Evolutionary conservation across 495 filamentous ascomycete genomes (phyloP), one percentile per base, ranked within the genome.

Genomic region (Aspergillus homomorphus): DNA sequence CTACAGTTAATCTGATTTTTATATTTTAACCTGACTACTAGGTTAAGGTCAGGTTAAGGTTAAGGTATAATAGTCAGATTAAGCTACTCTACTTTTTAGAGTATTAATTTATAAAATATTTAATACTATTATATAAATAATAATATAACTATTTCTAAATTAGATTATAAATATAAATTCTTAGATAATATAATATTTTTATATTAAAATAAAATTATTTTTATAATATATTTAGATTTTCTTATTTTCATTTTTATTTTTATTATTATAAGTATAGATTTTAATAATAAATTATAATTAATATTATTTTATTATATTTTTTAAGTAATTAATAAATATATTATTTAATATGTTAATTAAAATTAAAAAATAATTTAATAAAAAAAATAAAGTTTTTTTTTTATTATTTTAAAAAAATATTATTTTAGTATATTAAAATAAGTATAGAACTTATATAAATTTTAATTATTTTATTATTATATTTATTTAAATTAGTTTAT

Each of bases 121-220:
- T 43, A 9, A n/a, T n/a, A n/a, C n/a, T n/a, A n/a, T n/a, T n/a
- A n/a, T n/a, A n/a, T n/a, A n/a, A n/a, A n/a, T n/a, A n/a, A n/a
- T n/a, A n/a, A n/a, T n/a, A n/a, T n/a, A n/a, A n/a, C n/a, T n/a
- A n/a, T n/a, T n/a, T n/a, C n/a, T n/a, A n/a, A n/a, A n/a, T n/a
- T n/a, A n/a, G n/a, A n/a, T n/a, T n/a, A n/a, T n/a, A n/a, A n/a
- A n/a, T 12, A 8, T 12, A 41, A 41, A 41, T 41, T 15, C 15
- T 41, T n/a, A n/a, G 15, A 41, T 41, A 41, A 41, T 41, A 41
- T 41, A 41, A 45, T 45, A 45, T 45, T 45, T n/a, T 45, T 6
- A 45, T 45, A 45, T 45, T 45, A 7, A 45, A 45, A 45, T 45
- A 45, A 45, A 45, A 45, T 45, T 45, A 7, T 45, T n/a, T n/a